Evolutionary conservation across 2,329 filamentous ascomycete species (phyloP).

Genomic region (Chaetomium sp.): DNA sequence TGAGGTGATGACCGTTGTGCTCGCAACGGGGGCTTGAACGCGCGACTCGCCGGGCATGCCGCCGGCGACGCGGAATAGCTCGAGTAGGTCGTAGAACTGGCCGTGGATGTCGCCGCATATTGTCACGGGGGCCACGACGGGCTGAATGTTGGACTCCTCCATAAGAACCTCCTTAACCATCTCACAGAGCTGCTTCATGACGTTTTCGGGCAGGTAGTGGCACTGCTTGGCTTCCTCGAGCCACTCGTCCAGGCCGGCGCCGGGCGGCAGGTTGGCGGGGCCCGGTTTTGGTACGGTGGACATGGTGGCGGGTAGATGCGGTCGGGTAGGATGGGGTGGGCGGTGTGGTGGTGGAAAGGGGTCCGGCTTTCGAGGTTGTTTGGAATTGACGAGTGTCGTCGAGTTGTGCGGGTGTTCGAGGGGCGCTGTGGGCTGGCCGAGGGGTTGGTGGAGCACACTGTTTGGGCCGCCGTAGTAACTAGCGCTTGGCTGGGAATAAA

Average conservation of each 20-base stretch:
- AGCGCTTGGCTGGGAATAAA: background rate
- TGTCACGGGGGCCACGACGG: constrained; percentile 92
- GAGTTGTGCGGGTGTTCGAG: background rate
- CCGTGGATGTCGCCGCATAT: constrained; percentile 98
- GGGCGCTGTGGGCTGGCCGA: background rate
- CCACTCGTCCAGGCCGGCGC: constrained; percentile 91
- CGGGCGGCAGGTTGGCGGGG: constrained; percentile 74
- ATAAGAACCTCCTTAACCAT: constrained; percentile 98
- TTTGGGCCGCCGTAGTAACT: background rate
- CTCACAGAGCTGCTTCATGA: constrained; percentile 98
- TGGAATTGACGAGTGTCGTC: background rate
- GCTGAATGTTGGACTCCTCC: constrained; percentile 99
- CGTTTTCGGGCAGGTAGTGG: constrained; percentile 88
- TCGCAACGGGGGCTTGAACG: constrained; percentile 60
- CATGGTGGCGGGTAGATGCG: constrained; percentile 27
- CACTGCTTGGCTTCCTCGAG: constrained; percentile 93
- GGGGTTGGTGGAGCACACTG: background rate
- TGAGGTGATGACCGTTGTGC: constrained; percentile 73
- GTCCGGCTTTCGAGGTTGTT: background rate
- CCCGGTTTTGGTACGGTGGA: constrained; percentile 74
- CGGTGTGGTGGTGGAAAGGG: background rate
- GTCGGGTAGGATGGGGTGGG: background rate
- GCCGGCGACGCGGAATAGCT: constrained; percentile 92
- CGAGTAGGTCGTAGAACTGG: constrained; percentile 95
- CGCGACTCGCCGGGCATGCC: constrained; percentile 87